Evolutionary conservation across 495 filamentous ascomycete genomes (phyloP).

Genomic region (Penicillium paxilli): DNA sequence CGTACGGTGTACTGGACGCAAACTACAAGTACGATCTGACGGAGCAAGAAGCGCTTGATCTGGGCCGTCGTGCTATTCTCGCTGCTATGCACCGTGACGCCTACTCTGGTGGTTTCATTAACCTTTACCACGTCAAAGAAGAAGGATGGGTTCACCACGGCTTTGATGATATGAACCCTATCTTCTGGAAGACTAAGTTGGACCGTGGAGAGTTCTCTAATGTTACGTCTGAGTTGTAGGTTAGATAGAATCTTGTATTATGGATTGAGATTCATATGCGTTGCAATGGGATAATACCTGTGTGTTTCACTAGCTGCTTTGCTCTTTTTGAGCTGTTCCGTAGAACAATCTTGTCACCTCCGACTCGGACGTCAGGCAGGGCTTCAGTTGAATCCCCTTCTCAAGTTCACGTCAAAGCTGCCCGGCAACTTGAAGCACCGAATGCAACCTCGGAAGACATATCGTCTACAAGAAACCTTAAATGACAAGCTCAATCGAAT

Average conservation of each 20-base stretch:
- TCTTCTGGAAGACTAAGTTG: slow-evolving; percentile 99
- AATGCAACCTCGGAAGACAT: neutral
- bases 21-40: slow-evolving; percentile 88
- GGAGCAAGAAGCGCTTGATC: slow-evolving; percentile 82
- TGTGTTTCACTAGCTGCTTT: no score
- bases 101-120: slow-evolving; percentile 97
- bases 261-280: slow-evolving; percentile 4
- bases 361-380: no score
- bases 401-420: no score
- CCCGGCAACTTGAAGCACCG: no score
- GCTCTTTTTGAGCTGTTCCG: no score
- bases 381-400: no score
- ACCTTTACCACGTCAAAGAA: slow-evolving; percentile 98
- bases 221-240: slow-evolving; percentile 75
- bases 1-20: slow-evolving; percentile 95
- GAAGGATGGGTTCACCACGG: slow-evolving; percentile 98
- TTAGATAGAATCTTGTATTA: slow-evolving; percentile 24
- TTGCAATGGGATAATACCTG: slow-evolving; percentile 1
- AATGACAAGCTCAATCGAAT: neutral
- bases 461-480: neutral
- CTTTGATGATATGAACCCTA: slow-evolving; percentile 91
- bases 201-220: slow-evolving; percentile 98
- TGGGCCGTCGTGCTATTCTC: slow-evolving; percentile 87
- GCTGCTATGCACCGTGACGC: slow-evolving; percentile 98
- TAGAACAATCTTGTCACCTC: no score